Conservation (phyloP, 2,329 filamentous ascomycete genomes). For the Colletotrichum sp. region DNA sequence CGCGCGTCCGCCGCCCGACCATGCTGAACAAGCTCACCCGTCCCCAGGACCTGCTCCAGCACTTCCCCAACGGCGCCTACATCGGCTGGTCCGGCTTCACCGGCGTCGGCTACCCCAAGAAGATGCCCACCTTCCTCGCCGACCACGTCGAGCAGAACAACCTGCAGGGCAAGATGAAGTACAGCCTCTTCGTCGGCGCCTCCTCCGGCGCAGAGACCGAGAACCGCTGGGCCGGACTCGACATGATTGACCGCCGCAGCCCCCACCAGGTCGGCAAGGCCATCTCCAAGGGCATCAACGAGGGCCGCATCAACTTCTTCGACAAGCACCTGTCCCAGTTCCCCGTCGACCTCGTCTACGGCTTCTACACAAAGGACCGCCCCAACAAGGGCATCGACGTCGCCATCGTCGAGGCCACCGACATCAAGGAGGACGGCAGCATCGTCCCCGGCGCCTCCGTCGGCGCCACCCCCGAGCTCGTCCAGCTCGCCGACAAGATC, state of each 20-base stretch:
- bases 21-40: slow-evolving; percentile 81
- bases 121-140: slow-evolving; percentile 81
- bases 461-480: slow-evolving; percentile 82
- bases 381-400: slow-evolving; percentile 79
- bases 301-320: slow-evolving; percentile 88
- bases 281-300: slow-evolving; percentile 90
- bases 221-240: slow-evolving; percentile 85
- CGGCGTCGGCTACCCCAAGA: slow-evolving; percentile 88
- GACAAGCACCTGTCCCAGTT: slow-evolving; percentile 96
- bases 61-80: slow-evolving; percentile 86
- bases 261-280: slow-evolving; percentile 92
- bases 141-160: slow-evolving; percentile 89
- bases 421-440: slow-evolving; percentile 87
- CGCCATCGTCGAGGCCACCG: slow-evolving; percentile 83
- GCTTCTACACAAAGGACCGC: slow-evolving; percentile 84
- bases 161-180: slow-evolving; percentile 83
- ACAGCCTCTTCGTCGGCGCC: slow-evolving; percentile 88
- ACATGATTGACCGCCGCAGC: slow-evolving; percentile 87
- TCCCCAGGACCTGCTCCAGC: slow-evolving; percentile 78
- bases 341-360: slow-evolving; percentile 84
- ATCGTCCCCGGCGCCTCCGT: slow-evolving; percentile 88
- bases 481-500: slow-evolving; percentile 90
- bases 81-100: slow-evolving; percentile 93
- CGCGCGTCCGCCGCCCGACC: slow-evolving; percentile 75
- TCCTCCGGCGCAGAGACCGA: slow-evolving; percentile 89